These are phyloP conservation scores for Podospora pseudopauciseta DNA, from an alignment of 495 filamentous ascomycete genomes.

Conservation along the genomic window DNA sequence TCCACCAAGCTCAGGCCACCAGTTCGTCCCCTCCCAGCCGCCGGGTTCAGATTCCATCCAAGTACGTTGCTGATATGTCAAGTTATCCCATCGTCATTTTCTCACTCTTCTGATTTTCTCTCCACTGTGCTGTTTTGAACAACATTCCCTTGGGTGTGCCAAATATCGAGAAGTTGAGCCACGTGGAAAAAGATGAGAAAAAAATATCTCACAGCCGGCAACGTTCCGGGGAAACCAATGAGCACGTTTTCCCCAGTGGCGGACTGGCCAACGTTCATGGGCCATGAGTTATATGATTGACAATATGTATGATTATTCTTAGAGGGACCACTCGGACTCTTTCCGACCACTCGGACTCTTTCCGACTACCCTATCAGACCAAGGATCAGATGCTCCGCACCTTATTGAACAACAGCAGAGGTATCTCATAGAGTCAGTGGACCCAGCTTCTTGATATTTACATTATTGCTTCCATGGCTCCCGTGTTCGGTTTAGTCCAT, in stretches of 20 bases:
- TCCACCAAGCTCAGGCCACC: constrained; percentile 39
- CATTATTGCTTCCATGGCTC: not conserved
- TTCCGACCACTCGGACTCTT: too few species aligned
- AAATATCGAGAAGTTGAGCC: not conserved
- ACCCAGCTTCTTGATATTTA: not conserved
- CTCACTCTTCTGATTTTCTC: not conserved
- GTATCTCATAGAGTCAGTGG: too few species aligned
- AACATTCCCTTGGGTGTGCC: not conserved
- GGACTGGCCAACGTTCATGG: not conserved
- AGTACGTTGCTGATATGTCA: not conserved
- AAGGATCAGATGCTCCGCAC: too few species aligned
- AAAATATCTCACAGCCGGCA: not conserved
- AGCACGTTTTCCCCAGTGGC: not conserved
- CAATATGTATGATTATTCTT: not conserved
- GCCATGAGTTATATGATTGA: not conserved
- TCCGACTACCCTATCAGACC: too few species aligned
- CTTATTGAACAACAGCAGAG: not conserved
- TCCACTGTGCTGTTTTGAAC: not conserved
- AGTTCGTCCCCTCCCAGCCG: constrained; percentile 35
- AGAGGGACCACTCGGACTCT: not conserved
- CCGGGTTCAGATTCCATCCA: not conserved
- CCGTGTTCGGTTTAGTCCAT: not conserved
- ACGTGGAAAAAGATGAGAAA: not conserved
- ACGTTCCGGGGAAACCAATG: not conserved
- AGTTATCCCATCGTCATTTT: not conserved